phyloP scores from a whole-genome alignment of 176 grass and related monocot genomes.

The Oryza meyeriana region DNA sequence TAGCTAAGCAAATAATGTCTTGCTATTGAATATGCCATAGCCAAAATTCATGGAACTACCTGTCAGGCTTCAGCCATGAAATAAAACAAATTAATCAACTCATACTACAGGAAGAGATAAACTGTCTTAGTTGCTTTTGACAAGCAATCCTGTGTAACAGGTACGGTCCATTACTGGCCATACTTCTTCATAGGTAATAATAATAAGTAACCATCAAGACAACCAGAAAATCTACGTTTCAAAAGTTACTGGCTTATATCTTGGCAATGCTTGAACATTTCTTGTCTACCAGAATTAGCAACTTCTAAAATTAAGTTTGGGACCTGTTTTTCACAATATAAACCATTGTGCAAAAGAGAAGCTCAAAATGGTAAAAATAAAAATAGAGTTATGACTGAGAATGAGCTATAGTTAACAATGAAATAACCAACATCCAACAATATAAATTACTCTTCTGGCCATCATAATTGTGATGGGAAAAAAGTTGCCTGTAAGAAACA shows the following conservation, averaged over 20 bases:
- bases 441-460: conserved; percentile 10
- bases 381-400: not conserved
- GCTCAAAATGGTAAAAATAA: not conserved
- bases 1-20: not conserved
- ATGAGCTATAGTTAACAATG: not conserved
- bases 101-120: not conserved
- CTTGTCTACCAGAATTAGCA: not conserved
- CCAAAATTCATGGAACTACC: not conserved
- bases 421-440: not conserved
- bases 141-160: not conserved
- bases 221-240: not conserved
- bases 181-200: not conserved
- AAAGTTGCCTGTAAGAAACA: not conserved
- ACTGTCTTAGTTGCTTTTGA: not conserved
- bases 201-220: conserved; percentile 9
- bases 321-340: not conserved
- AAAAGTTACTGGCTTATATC: not conserved
- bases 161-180: not conserved
- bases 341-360: not conserved
- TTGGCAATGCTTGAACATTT: not conserved
- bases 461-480: not conserved
- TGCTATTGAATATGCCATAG: not conserved
- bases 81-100: not conserved
- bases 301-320: not conserved
- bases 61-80: not conserved